phyloP scores from a whole-genome alignment of 78 protist species.

The Carpediemonas membranifera region DNA sequence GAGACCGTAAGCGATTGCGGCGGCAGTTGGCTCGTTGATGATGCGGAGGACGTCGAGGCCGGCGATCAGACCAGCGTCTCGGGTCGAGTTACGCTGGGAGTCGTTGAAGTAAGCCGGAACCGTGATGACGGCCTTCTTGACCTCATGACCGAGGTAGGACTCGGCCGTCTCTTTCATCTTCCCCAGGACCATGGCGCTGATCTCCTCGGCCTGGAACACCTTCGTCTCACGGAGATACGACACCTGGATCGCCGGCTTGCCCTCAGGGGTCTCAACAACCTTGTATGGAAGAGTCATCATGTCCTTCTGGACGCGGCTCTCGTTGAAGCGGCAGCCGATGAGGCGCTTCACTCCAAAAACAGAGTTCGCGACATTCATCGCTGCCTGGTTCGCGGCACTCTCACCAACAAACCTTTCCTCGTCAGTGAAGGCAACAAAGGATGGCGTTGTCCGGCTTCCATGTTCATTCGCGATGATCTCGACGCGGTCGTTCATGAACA shows the following conservation, averaged over 20 bases:
- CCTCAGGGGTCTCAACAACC: constrained; percentile 39
- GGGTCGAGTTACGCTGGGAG: constrained; percentile 82
- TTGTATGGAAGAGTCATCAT: constrained; percentile 76
- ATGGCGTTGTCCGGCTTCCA: constrained; percentile 74
- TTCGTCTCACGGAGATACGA: constrained; percentile 10
- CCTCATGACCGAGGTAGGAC: constrained; percentile 22
- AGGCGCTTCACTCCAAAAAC: constrained; percentile 25
- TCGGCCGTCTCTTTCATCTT: too few relatives aligned
- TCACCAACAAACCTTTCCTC: constrained; percentile 10
- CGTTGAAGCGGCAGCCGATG: constrained; percentile 21
- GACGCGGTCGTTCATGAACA: too few relatives aligned
- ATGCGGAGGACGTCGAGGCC: too few relatives aligned
- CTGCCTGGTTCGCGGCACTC: constrained; percentile 14
- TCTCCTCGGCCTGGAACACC: constrained; percentile 24
- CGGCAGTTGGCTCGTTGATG: constrained; percentile 31
- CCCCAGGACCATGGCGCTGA: constrained; percentile 42
- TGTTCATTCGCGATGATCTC: constrained; percentile 9
- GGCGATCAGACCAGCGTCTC: constrained; percentile 87
- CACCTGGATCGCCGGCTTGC: constrained; percentile 28
- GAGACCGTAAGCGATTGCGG: constrained; percentile 94
- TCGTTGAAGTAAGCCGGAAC: too few relatives aligned
- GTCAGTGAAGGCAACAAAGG: constrained; percentile 43
- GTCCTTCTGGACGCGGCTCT: constrained; percentile 37
- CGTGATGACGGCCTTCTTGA: too few relatives aligned
- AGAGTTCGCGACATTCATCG: constrained; percentile 14